phyloP scores from a whole-genome alignment of 2,329 filamentous ascomycete species.

The Diaporthe sp. region DNA sequence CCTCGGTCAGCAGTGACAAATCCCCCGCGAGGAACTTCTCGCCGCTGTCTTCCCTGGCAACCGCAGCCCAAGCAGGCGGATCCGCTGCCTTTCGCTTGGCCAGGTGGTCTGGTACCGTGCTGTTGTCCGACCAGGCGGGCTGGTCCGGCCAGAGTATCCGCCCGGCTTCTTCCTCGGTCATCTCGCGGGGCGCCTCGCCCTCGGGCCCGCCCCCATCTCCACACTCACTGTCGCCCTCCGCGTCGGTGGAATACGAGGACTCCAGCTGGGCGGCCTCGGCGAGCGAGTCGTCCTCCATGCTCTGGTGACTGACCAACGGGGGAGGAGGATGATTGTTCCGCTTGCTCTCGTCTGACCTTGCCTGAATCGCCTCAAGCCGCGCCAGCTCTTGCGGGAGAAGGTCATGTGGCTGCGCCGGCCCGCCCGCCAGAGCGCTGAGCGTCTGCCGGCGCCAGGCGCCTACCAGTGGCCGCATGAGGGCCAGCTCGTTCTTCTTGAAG shows the following conservation, averaged over 20 bases:
- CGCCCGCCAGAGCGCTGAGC: constrained; percentile 22
- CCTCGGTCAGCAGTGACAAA: constrained; percentile 17
- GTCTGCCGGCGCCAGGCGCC: constrained; percentile 41
- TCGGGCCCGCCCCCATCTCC: not conserved
- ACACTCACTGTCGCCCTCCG: not conserved
- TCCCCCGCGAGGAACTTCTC: constrained; percentile 36
- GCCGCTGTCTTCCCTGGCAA: not conserved
- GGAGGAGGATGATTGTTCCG: not conserved
- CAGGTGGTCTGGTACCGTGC: not conserved
- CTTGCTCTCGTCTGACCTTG: not conserved
- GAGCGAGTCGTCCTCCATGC: constrained; percentile 7
- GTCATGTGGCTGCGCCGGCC: constrained; percentile 37
- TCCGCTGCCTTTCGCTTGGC: not conserved
- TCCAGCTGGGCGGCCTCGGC: constrained; percentile 24
- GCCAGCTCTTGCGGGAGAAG: not conserved
- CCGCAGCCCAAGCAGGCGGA: not conserved
- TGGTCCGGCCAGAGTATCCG: constrained; percentile 56
- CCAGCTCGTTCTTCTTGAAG: constrained; percentile 60
- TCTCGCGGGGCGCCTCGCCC: constrained; percentile 44
- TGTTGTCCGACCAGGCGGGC: not conserved
- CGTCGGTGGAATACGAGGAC: not conserved
- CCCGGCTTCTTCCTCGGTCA: constrained; percentile 57
- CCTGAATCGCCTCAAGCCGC: not conserved
- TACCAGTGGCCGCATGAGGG: constrained; percentile 50
- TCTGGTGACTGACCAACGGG: not conserved